Evolutionary conservation across 2,329 filamentous ascomycete species (phyloP).

Genomic region (Magnaporthiopsis poae): DNA sequence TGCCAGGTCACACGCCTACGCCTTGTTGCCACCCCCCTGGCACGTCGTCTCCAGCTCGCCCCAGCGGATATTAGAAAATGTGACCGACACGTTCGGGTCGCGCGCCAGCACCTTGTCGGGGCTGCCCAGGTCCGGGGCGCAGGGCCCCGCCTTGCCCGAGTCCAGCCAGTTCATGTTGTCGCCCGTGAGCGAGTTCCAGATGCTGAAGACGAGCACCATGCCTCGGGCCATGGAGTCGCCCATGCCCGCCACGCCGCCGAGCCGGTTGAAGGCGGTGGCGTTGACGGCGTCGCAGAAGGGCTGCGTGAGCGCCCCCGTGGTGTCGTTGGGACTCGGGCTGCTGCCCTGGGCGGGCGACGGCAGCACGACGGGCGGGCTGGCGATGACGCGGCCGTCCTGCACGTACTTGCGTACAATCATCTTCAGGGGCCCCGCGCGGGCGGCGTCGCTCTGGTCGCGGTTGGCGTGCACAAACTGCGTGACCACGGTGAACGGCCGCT

Average conservation of each 20-base stretch:
- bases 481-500: constrained; percentile 28
- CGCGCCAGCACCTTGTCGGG: constrained; percentile 35
- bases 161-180: constrained; percentile 51
- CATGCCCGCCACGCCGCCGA: constrained; percentile 20
- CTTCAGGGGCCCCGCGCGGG: constrained; percentile 22
- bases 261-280: constrained; percentile 19
- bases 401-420: constrained; percentile 39
- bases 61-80: constrained; percentile 46
- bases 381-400: constrained; percentile 34
- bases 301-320: constrained; percentile 14
- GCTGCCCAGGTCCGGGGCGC: constrained; percentile 42
- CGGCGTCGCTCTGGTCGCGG: constrained; percentile 10
- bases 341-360: background rate
- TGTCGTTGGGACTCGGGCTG: constrained; percentile 11
- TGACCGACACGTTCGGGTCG: constrained; percentile 38
- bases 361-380: constrained; percentile 21
- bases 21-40: background rate
- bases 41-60: constrained; percentile 33
- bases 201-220: constrained; percentile 44
- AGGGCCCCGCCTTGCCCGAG: constrained; percentile 39
- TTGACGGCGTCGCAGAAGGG: constrained; percentile 13
- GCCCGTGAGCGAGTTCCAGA: constrained; percentile 42
- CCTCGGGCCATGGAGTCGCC: constrained; percentile 32
- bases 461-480: constrained; percentile 34
- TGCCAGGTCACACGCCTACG: background rate